Percentiles rank a stretch among this genome's conserved stretches.
phyloP scores from a whole-genome alignment of 1,284 basidiomycete genomes.

The Fomitopsis betulina region DNA sequence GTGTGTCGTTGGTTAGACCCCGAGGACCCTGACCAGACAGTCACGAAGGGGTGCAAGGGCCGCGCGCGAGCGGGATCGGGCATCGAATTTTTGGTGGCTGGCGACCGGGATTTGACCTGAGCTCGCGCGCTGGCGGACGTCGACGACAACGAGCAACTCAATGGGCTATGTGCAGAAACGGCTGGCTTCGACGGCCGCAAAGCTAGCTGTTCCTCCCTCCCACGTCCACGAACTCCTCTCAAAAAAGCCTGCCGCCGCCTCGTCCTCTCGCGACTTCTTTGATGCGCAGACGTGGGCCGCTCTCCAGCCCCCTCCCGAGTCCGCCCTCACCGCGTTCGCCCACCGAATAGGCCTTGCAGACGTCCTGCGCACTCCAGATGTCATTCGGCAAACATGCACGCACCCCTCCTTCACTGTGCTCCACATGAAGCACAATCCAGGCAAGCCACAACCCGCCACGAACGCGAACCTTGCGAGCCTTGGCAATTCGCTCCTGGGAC shows the following conservation, averaged over 20 bases:
- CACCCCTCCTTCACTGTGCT: conserved; percentile 71
- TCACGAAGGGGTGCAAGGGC: neutral
- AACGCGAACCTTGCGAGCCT: conserved; percentile 81
- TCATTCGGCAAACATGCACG: conserved; percentile 73
- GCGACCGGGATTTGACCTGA: neutral
- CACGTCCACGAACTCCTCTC: conserved; percentile 59
- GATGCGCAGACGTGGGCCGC: conserved; percentile 66
- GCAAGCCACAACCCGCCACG: conserved; percentile 46
- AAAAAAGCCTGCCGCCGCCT: conserved; percentile 45
- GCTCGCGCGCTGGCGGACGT: conserved; percentile 18
- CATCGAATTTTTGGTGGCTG: conserved; percentile 4
- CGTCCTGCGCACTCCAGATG: conserved; percentile 43
- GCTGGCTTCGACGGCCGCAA: conserved; percentile 52
- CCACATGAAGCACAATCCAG: conserved; percentile 50
- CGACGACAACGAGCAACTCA: conserved; percentile 15
- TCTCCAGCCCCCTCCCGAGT: conserved; percentile 65
- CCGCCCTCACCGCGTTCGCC: conserved; percentile 70
- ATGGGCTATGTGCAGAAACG: conserved; percentile 60
- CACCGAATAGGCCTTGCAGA: conserved; percentile 67
- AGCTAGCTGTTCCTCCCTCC: conserved; percentile 50
- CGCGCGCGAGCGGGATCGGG: neutral
- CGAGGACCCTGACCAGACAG: neutral
- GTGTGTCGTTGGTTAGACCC: too few species aligned
- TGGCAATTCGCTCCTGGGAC: conserved; percentile 89
- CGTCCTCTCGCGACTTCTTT: conserved; percentile 34